Base-by-base conservation (phyloP, 2,329 filamentous ascomycete species). In the Colletotrichum costaricense region DNA sequence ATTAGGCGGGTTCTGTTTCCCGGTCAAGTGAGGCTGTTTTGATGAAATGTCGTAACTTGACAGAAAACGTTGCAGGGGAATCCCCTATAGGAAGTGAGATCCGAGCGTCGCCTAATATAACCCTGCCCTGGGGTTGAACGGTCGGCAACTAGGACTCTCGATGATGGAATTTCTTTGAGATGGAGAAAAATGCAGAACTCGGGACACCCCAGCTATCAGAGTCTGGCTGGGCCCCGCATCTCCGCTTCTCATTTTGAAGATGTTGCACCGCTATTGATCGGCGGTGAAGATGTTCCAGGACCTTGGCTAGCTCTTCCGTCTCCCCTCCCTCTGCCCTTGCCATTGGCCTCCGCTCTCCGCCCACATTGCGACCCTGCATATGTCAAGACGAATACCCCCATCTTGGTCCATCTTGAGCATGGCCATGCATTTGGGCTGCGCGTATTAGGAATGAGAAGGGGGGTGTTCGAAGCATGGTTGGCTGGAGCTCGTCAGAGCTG, bases 251-350 rank as follows among this genome's bases (percentile, higher is more conserved):
- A 38, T 24, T 49, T 59, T 59, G 57, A 38, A 59, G 57, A 38
- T 59, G 33, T 24, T 42, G 57, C 14, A 35, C 30, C 22, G 33
- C 30, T 59, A 3, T 12, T 59, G 57, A 38, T 59, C n/a, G 33
- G 57, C 57, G 57, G 57, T 59, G 57, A 59, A 49, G 57, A 8
- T 16, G 57, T 59, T 59, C 26, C 57, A 38, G n/a, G 57, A 59
- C 33, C 57, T 26, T 22, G 57, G 14, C 57, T 59, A 59, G 57
- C 57, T 59, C n/a, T 22, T 38, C 33, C n/a, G 33, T 35, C 57
- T 24, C 52, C 24, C 57, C 57, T 42, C 28, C n/a, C 26, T 35
- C 33, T 22, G 33, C 22, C 24, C 57, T 35, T 59, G n/a, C 12
- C 24, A 33, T 35, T 33, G 33, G 33, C n/a, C 14, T 22, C 12